Evolutionary conservation across 2,329 filamentous ascomycete genomes (phyloP).

Genomic region (Arthroderma uncinatum): DNA sequence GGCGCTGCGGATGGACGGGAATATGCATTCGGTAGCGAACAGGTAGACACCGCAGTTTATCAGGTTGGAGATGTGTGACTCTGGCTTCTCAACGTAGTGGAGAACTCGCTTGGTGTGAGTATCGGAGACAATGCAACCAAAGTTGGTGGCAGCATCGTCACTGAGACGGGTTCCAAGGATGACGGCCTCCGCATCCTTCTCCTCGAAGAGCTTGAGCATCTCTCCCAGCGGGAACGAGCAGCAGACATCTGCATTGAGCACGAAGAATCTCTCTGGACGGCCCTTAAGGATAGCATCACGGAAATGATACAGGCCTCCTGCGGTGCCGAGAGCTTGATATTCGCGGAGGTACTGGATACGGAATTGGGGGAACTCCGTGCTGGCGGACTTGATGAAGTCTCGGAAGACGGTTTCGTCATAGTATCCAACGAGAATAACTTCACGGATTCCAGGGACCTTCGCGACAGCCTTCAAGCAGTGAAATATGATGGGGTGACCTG

Average conservation of each 20-base stretch:
- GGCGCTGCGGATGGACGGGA: conserved; percentile 84
- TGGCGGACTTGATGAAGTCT: conserved; percentile 91
- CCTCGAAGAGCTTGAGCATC: conserved; percentile 89
- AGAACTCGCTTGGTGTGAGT: conserved; percentile 86
- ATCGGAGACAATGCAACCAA: conserved; percentile 95
- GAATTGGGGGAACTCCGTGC: conserved; percentile 73
- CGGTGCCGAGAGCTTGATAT: conserved; percentile 91
- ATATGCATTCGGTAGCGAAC: conserved; percentile 89
- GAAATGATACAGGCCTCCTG: conserved; percentile 96
- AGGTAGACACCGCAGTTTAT: conserved; percentile 99
- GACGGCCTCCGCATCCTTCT: conserved; percentile 91
- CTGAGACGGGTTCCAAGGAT: conserved; percentile 86
- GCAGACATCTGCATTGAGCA: conserved; percentile 96
- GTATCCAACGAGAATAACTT: conserved; percentile 97
- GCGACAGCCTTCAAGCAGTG: conserved; percentile 89
- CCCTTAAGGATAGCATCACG: conserved; percentile 97
- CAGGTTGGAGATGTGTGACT: conserved; percentile 92
- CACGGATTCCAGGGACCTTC: conserved; percentile 82
- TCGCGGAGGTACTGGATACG: conserved; percentile 92
- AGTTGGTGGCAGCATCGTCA: conserved; percentile 87
- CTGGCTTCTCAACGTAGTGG: conserved; percentile 98
- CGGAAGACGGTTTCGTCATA: conserved; percentile 96
- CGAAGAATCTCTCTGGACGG: conserved; percentile 86
- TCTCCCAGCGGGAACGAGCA: conserved; percentile 93
- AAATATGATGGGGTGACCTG: conserved; percentile 95